Percentiles rank a stretch among this genome's conserved stretches.
Evolutionary conservation across 768 basidiomycete species (phyloP).

Genomic region (Crassisporium funariophilum): DNA sequence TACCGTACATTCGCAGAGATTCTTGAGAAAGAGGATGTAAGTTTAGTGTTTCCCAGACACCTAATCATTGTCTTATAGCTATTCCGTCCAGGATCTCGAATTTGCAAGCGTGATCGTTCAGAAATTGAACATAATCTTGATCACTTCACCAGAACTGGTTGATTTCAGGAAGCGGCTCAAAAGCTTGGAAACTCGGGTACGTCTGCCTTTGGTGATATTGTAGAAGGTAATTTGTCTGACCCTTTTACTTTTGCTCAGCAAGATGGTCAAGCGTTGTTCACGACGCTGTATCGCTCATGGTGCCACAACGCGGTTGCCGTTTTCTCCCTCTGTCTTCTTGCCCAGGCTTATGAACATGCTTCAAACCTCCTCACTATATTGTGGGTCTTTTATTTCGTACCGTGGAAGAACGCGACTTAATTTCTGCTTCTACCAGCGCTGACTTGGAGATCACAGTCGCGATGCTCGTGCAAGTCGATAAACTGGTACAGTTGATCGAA

Average conservation of each 20-base stretch:
- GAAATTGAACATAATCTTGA: conserved; percentile 94
- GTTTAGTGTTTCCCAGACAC: conserved; percentile 15
- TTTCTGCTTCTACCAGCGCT: conserved; percentile 53
- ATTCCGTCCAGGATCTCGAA: conserved; percentile 76
- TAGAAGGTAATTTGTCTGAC: not conserved
- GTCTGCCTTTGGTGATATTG: conserved; percentile 24
- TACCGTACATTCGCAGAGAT: conserved; percentile 97
- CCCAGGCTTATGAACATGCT: conserved; percentile 98
- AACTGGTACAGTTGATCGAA: conserved; percentile 96
- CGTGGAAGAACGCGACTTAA: not conserved
- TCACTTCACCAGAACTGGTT: conserved; percentile 93
- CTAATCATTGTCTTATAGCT: not conserved
- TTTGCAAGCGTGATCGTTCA: conserved; percentile 98
- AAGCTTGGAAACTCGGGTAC: conserved; percentile 88
- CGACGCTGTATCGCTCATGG: conserved; percentile 94
- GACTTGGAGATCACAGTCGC: conserved; percentile 96
- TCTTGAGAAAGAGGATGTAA: conserved; percentile 94
- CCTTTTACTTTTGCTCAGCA: conserved; percentile 49
- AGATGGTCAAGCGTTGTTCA: conserved; percentile 96
- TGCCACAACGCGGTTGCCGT: conserved; percentile 98
- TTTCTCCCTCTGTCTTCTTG: conserved; percentile 93
- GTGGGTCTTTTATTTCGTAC: conserved; percentile 40
- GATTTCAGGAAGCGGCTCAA: conserved; percentile 94
- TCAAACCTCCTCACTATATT: conserved; percentile 95
- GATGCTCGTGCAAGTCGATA: conserved; percentile 94